Evolutionary conservation across 225 moss, liverwort and hornwort species (phyloP).

Genomic region (Polytrichum formosum): DNA sequence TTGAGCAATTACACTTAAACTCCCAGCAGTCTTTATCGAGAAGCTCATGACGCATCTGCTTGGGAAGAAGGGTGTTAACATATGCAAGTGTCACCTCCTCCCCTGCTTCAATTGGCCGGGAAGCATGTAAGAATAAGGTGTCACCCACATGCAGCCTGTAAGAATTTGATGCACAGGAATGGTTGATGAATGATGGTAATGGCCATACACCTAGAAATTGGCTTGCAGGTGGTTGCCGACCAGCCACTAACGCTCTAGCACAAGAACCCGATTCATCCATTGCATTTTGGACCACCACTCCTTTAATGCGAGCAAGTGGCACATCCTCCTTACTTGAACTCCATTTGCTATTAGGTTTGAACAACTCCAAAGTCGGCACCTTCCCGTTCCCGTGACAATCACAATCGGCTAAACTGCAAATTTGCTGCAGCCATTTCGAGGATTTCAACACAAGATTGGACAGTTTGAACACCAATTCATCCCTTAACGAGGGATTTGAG

Average conservation of each 20-base stretch:
- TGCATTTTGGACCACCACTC: slow-evolving; percentile 51
- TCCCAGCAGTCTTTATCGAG: slow-evolving; percentile 63
- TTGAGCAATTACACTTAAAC: slow-evolving; percentile 67
- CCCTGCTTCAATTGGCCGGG: slow-evolving; percentile 60
- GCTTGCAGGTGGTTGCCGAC: slow-evolving; percentile 30
- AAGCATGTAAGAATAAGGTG: slow-evolving; percentile 69
- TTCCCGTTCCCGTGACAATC: slow-evolving; percentile 59
- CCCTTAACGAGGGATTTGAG: slow-evolving; percentile 34
- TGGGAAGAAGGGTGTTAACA: slow-evolving; percentile 56
- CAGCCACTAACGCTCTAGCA: slow-evolving; percentile 33
- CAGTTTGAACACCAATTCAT: slow-evolving; percentile 49
- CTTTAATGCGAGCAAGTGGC: slow-evolving; percentile 38
- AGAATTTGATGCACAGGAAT: slow-evolving; percentile 71
- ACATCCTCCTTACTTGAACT: slow-evolving; percentile 41
- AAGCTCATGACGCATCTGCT: slow-evolving; percentile 54
- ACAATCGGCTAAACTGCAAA: slow-evolving; percentile 50
- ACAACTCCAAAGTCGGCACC: slow-evolving; percentile 47
- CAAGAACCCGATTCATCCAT: slow-evolving; percentile 59
- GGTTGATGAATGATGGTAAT: slow-evolving; percentile 75
- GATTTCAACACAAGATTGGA: slow-evolving; percentile 51
- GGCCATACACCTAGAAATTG: slow-evolving; percentile 67
- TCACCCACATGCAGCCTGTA: slow-evolving; percentile 61
- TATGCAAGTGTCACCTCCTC: slow-evolving; percentile 74
- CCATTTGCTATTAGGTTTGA: slow-evolving; percentile 56
- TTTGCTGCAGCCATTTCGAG: slow-evolving; percentile 50